Conservation (phyloP, 2,329 filamentous ascomycete species). For the Trichoderma sp. region DNA sequence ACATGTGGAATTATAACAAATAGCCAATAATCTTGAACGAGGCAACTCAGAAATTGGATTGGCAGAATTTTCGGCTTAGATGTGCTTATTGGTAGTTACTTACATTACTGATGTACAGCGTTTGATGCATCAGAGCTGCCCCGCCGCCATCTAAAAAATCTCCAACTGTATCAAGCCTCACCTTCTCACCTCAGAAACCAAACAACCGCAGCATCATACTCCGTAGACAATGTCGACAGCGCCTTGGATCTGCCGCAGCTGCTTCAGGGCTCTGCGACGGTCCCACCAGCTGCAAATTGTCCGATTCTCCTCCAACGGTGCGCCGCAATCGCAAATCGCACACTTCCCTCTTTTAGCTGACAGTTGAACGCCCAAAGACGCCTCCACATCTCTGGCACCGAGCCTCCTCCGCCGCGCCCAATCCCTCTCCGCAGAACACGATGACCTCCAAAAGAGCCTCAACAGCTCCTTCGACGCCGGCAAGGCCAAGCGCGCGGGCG, state of each 20-base stretch:
- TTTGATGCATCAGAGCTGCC: not conserved
- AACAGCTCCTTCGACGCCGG: constrained; percentile 59
- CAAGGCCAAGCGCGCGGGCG: constrained; percentile 63
- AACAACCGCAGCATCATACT: not conserved
- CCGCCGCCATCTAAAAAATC: constrained; percentile 23
- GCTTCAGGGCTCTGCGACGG: constrained; percentile 39
- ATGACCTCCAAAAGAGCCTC: constrained; percentile 55
- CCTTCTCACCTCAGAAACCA: not conserved
- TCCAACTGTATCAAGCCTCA: not conserved
- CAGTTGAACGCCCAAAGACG: constrained; percentile 6
- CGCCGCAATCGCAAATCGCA: not conserved
- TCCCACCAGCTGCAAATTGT: constrained; percentile 36
- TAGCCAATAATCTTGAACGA: not conserved
- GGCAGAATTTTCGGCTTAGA: not conserved
- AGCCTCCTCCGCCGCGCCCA: constrained; percentile 64
- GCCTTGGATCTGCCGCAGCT: constrained; percentile 46
- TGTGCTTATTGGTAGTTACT: too few species aligned
- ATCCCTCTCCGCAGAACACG: constrained; percentile 61
- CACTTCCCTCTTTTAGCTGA: not conserved
- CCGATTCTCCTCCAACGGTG: constrained; percentile 43
- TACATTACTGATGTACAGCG: not conserved
- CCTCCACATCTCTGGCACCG: constrained; percentile 48
- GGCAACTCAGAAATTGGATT: not conserved
- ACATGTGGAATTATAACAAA: not conserved
- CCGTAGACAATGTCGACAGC: constrained; percentile 39